phyloP scores from a whole-genome alignment of 73 alveolate genomes.

The Tetrahymena thermophila region DNA sequence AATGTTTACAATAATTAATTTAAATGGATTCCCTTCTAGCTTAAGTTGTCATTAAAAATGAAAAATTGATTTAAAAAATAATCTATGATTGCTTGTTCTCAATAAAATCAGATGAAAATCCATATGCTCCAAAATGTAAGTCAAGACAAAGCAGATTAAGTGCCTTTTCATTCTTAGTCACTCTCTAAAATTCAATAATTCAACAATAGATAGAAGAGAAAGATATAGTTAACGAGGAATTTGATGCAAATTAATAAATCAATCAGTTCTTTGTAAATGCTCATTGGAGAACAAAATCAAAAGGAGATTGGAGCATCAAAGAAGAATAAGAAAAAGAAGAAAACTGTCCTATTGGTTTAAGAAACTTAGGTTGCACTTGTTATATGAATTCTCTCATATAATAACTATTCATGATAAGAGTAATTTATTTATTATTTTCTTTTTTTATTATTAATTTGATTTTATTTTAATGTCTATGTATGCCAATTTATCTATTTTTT shows the following conservation, averaged over 20 bases:
- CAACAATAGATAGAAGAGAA: not conserved
- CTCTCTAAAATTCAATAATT: not conserved
- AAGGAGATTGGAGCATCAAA: slow-evolving; percentile 58
- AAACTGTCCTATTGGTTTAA: slow-evolving; percentile 85
- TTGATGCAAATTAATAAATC: not conserved
- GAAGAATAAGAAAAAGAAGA: slow-evolving; percentile 48
- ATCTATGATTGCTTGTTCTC: not conserved
- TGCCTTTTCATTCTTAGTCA: not conserved
- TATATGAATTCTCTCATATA: slow-evolving; percentile 88
- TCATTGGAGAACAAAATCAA: slow-evolving; percentile 65
- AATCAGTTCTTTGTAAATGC: slow-evolving; percentile 36
- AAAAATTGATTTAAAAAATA: not conserved
- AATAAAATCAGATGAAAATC: not conserved
- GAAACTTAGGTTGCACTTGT: slow-evolving; percentile 92
- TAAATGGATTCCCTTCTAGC: not conserved
- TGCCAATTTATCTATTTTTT: too few species aligned
- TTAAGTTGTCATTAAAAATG: not conserved
- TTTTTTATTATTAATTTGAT: not conserved
- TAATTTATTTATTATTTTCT: slow-evolving; percentile 66
- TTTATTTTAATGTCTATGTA: too few species aligned
- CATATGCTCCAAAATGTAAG: not conserved
- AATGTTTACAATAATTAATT: not conserved
- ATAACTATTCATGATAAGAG: slow-evolving; percentile 84
- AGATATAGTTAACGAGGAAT: not conserved
- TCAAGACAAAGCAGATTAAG: not conserved